Evolutionary conservation across 352 stramenopile species (phyloP).

Genomic region (Ochromonadaceae sp.): DNA sequence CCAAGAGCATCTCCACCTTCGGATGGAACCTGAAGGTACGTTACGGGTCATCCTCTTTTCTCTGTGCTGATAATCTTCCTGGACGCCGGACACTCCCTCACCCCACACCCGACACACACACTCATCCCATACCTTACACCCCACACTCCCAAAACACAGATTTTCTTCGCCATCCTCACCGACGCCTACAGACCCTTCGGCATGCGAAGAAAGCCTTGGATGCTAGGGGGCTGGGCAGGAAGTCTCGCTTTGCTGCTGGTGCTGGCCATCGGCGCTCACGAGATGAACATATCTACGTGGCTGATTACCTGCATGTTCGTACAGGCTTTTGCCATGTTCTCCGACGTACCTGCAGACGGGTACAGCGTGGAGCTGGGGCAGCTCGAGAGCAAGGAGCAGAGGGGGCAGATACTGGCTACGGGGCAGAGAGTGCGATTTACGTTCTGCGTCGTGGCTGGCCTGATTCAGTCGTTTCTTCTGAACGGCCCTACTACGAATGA

Average conservation of each 20-base stretch:
- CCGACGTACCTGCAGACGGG: conserved; percentile 13
- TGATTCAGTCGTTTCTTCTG: conserved; percentile 7
- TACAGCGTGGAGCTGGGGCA: conserved; percentile 14
- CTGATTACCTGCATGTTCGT: background rate
- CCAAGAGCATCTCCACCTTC: conserved; percentile 6
- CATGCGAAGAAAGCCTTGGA: conserved; percentile 12
- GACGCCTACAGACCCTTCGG: conserved; percentile 11
- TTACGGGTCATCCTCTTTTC: too few species aligned
- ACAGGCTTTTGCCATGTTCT: conserved; percentile 9
- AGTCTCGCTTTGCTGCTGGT: background rate
- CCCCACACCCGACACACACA: too few species aligned
- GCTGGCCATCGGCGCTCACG: background rate
- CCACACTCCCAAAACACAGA: too few species aligned
- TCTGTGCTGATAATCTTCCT: too few species aligned
- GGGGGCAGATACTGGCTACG: conserved; percentile 14
- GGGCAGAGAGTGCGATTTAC: conserved; percentile 11
- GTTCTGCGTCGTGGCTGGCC: background rate
- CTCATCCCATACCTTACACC: too few species aligned
- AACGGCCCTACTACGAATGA: conserved; percentile 12
- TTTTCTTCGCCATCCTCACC: conserved; percentile 5
- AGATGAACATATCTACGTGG: background rate
- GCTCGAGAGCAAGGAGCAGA: background rate
- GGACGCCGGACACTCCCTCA: too few species aligned
- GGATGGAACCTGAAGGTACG: too few species aligned
- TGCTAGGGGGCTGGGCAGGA: conserved; percentile 4